Percentiles rank a stretch among this genome's conserved stretches.
These are phyloP conservation scores for Aspergillus mulundensis DNA, from an alignment of 495 filamentous ascomycete genomes.

Conservation along the genomic window DNA sequence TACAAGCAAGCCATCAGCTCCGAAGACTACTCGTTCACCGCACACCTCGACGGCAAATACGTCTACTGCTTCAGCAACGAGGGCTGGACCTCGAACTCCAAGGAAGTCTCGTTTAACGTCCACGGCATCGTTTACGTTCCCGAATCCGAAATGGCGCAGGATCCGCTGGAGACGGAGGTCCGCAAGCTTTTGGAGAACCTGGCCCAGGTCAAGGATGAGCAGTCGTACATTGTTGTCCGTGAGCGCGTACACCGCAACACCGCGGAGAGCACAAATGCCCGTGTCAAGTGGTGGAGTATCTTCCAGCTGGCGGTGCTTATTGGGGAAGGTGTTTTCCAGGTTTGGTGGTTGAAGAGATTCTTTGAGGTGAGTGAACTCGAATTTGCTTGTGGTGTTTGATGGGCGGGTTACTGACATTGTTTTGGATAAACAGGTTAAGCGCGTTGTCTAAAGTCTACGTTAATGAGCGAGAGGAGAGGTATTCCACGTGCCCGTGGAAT, in stretches of 20 bases:
- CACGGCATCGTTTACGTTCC: conserved; percentile 98
- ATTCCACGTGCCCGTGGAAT: neutral
- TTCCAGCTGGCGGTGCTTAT: conserved; percentile 89
- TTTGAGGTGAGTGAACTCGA: conserved; percentile 67
- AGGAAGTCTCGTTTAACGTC: conserved; percentile 98
- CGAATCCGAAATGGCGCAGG: conserved; percentile 74
- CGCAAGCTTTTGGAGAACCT: conserved; percentile 80
- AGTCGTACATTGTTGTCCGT: conserved; percentile 92
- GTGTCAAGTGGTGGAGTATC: conserved; percentile 99
- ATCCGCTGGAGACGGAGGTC: conserved; percentile 91
- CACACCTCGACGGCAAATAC: conserved; percentile 80
- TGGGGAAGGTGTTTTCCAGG: conserved; percentile 93
- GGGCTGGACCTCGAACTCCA: conserved; percentile 83
- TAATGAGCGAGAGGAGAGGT: conserved; percentile 4
- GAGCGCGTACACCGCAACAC: conserved; percentile 97
- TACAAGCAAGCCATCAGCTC: conserved; percentile 75
- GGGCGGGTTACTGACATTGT: conserved; percentile 5
- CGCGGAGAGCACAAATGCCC: conserved; percentile 92
- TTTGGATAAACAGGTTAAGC: conserved; percentile 33
- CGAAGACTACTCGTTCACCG: conserved; percentile 91
- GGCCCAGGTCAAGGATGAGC: conserved; percentile 92
- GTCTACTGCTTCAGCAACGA: conserved; percentile 99
- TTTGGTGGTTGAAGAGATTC: conserved; percentile 98
- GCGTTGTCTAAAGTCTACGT: conserved; percentile 34
- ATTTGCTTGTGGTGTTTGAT: neutral